Conservation (phyloP, 148 eudicot species). For the Beta vulgaris region DNA sequence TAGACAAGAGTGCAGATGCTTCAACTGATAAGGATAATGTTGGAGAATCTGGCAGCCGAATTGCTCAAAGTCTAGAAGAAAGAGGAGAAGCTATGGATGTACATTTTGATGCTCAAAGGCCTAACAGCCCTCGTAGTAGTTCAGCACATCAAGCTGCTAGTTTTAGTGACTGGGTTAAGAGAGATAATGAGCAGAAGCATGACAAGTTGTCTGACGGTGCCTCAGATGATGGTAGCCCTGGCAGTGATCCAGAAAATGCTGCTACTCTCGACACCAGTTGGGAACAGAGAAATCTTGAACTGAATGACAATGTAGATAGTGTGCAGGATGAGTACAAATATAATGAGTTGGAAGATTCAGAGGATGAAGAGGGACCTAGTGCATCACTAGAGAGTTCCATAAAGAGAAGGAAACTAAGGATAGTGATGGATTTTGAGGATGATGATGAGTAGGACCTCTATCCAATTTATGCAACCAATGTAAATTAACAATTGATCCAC, state of each 20-base stretch:
- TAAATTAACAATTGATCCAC: not conserved
- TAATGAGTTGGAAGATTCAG: slow-evolving; percentile 57
- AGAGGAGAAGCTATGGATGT: slow-evolving; percentile 28
- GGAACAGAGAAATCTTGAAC: slow-evolving; percentile 13
- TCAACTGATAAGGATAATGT: slow-evolving; percentile 8
- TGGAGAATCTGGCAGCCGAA: slow-evolving; percentile 8
- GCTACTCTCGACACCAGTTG: slow-evolving; percentile 13
- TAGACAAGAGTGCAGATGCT: slow-evolving; percentile 22
- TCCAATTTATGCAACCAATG: not conserved
- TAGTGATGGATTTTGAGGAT: slow-evolving; percentile 71
- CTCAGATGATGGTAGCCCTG: slow-evolving; percentile 2
- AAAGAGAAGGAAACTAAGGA: slow-evolving; percentile 57
- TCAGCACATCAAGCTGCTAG: slow-evolving; percentile 4
- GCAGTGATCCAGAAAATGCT: slow-evolving; percentile 24
- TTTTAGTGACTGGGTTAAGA: not conserved
- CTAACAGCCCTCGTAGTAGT: slow-evolving; percentile 15
- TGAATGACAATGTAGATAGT: slow-evolving; percentile 15
- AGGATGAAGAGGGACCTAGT: slow-evolving; percentile 35
- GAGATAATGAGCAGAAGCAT: slow-evolving; percentile 3
- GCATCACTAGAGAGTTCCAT: slow-evolving; percentile 34
- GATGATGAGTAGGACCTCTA: slow-evolving; percentile 33
- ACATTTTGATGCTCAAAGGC: slow-evolving; percentile 12
- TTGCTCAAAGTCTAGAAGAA: slow-evolving; percentile 22
- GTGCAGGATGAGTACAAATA: slow-evolving; percentile 26
- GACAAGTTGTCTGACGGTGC: not conserved